Conservation (phyloP, 2,329 filamentous ascomycete genomes). For the Fusarium verticillioides region DNA sequence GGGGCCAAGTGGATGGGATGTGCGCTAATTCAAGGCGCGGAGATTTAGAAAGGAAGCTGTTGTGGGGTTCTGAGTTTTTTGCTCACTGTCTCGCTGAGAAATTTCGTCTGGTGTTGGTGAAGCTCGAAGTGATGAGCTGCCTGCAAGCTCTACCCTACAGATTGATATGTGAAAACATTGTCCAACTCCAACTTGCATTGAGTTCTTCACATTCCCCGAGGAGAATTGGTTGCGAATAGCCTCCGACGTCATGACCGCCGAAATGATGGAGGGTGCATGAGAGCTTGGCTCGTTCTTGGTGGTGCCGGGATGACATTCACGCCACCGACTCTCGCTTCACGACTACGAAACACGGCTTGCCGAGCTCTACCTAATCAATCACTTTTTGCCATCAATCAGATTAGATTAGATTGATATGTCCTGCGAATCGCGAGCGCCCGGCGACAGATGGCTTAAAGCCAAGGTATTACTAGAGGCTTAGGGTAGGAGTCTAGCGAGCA, state of each 20-base stretch:
- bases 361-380: neutral
- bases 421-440: neutral
- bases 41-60: constrained; percentile 1
- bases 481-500: neutral
- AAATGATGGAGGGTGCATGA: neutral
- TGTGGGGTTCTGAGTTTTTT: constrained; percentile 2
- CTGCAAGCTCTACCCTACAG: neutral
- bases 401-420: constrained; percentile 22
- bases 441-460: neutral
- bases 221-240: neutral
- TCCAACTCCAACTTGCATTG: rapidly evolving
- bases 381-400: constrained; percentile 1
- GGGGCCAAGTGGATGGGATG: neutral
- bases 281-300: neutral
- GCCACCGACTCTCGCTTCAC: neutral
- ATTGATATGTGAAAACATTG: too few species aligned
- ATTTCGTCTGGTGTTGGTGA: neutral
- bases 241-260: neutral
- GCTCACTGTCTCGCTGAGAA: neutral
- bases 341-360: neutral
- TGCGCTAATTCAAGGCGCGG: constrained; percentile 11
- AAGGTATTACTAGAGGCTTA: neutral
- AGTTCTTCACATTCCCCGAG: too few species aligned
- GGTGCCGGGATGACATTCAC: neutral
- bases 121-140: neutral